Evolutionary conservation across 2,329 filamentous ascomycete genomes (phyloP), one percentile per base, ranked within the genome.

Genomic region (Hansfordia pulvinata): DNA sequence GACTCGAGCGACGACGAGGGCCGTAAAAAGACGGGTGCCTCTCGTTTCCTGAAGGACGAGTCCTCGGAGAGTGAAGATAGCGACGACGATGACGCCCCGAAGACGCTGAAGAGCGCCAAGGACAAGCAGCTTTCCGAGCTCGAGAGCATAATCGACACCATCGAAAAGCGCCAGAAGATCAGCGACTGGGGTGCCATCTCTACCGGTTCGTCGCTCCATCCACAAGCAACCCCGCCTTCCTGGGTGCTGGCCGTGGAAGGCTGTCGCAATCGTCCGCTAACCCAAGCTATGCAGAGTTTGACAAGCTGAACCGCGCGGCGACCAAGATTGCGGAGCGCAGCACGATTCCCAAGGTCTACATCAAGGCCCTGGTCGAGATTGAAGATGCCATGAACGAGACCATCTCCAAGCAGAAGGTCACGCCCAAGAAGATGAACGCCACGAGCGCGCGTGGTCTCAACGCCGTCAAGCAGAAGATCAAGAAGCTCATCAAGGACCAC

Each of bases 401-500:
- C 14, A 71, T 93, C 38, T 75, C 85, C 44, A 94, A 94, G 69
- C 83, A 93, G 52, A 98, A 98, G 66, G 81, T 92, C 41, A 81
- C 82, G 3, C 75, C 78, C 36, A 94, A 94, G 74, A 96, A 94
- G 70, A 93, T 96, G 86, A 98, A 93, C 61, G 85, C 86, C 35
- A 90, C 78, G 49, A 92, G 88, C 50, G 80, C 85, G 39, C 83
- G 85, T 58, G 85, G 86, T 46, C 71, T 98, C 47, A 98, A 96
- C 54, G 84, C 86, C 35, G 82, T 96, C 48, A 93, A 94, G 62
- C 90, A 98, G 57, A 86, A 86, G 61, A 84, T 98, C 64, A 86
- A 88, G 73, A 96, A 94, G 72, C 88, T 88, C 61, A 93, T 88
- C 69, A 92, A 93, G 61, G 88, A 96, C 38, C 88, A 88, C 59